phyloP scores from a whole-genome alignment of 495 filamentous ascomycete species.

The Massariosphaeria phaeospora region DNA sequence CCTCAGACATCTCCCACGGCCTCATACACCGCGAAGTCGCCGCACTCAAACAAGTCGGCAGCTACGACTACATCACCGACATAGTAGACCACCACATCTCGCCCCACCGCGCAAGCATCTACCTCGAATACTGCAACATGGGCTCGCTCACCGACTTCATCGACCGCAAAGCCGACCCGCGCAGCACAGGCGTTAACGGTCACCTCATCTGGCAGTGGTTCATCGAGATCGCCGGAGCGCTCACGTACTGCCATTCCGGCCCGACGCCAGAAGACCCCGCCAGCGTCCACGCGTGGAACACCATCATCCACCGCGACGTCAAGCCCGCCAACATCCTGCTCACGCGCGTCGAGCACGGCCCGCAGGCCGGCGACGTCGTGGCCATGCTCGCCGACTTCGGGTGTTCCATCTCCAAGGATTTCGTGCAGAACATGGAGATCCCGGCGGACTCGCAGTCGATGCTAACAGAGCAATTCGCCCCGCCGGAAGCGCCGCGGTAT shows the following conservation, averaged over 20 bases:
- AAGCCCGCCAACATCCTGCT: conserved; percentile 13
- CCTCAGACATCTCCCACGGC: neutral
- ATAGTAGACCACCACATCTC: conserved; percentile 6
- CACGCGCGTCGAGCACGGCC: neutral
- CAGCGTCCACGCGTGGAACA: neutral
- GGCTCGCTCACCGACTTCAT: neutral
- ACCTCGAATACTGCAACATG: conserved; percentile 4
- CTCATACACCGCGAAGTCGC: neutral
- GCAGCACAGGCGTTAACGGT: neutral
- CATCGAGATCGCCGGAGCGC: neutral
- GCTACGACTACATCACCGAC: neutral
- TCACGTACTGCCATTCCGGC: conserved; percentile 4
- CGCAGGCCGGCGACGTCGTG: neutral
- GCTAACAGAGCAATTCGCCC: neutral
- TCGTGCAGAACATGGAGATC: neutral
- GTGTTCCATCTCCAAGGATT: neutral
- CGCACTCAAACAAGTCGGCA: neutral
- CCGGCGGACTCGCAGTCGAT: neutral
- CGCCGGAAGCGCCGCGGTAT: neutral
- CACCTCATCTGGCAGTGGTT: conserved; percentile 12
- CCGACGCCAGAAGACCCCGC: neutral
- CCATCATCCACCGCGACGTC: conserved; percentile 1
- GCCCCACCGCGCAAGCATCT: neutral
- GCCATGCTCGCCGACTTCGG: conserved; percentile 8
- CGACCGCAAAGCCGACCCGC: neutral